Conservation (phyloP, 2,329 filamentous ascomycete genomes). For the Pyrenochaeta sp. region DNA sequence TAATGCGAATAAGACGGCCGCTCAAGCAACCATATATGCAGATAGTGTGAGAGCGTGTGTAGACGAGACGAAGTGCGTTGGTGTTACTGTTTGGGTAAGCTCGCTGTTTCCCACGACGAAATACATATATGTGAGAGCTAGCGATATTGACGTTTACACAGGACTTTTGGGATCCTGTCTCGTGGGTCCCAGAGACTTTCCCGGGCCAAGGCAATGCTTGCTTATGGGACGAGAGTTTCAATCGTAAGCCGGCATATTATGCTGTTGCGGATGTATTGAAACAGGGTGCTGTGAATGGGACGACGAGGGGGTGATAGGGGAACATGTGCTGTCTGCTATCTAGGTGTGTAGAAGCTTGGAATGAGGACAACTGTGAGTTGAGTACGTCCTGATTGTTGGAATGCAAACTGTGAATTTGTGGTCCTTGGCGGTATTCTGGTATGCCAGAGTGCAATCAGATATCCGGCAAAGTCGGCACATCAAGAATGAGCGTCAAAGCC, state of each 20-base stretch:
- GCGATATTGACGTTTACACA: neutral
- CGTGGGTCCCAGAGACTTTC: slow-evolving; percentile 50
- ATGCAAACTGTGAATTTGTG: neutral
- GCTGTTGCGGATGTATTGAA: slow-evolving; percentile 38
- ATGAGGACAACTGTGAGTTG: neutral
- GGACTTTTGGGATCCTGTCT: slow-evolving; percentile 45
- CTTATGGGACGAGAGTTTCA: slow-evolving; percentile 38
- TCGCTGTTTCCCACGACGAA: neutral
- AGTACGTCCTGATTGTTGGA: neutral
- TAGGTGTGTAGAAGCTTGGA: neutral
- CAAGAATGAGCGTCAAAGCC: neutral
- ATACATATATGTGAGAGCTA: neutral
- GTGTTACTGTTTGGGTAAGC: slow-evolving; percentile 51
- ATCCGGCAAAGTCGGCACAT: neutral
- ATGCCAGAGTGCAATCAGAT: too few relatives aligned
- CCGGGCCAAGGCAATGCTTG: slow-evolving; percentile 48
- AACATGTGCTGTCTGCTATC: neutral
- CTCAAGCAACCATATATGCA: slow-evolving; percentile 61
- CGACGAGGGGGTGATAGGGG: neutral
- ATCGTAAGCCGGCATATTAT: slow-evolving; percentile 49
- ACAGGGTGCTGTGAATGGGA: slow-evolving; percentile 9
- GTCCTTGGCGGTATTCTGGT: neutral
- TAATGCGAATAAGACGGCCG: slow-evolving; percentile 49
- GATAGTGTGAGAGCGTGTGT: slow-evolving; percentile 48
- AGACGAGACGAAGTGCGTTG: slow-evolving; percentile 47